Base-by-base conservation (phyloP, 495 filamentous ascomycete species). In the Neurospora sublineolata region DNA sequence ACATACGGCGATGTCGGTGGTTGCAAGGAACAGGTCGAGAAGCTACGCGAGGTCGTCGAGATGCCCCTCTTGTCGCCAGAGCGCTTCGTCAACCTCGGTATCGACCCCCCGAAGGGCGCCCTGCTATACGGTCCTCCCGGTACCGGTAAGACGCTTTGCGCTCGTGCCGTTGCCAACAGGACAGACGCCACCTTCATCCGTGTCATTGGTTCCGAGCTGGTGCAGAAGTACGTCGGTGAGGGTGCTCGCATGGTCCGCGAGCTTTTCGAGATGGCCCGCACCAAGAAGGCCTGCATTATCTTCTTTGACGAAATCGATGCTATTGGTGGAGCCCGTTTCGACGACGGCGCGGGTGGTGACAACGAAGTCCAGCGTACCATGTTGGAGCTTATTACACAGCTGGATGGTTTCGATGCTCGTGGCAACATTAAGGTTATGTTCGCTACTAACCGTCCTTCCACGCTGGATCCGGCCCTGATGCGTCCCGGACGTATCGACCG, bases 391-490 rank as follows among this genome's bases (percentile, higher is more conserved):
- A 99, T 99, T 79, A 99, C 95, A 4, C 95, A 99, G 79, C 86
- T 99, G 72, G 95, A 99, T 81, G 95, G 95, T 71, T 99, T 99
- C 85, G 96, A 99, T 80, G 90, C 93, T 52, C 87, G 95, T 78
- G 95, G 95, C 78, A 99, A 99, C 83, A 99, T 99, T 86, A 99
- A 99, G 82, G 95, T 99, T 83, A 99, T 99, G 95, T 99, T 99
- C 78, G 95, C 95, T 72, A 99, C 95, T 77, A 99, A 99, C 85
- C 87, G 95, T 72, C 95, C 95, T 1, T 97, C 93, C 8, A 99
- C 94, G 16, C 86, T 99, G 60, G 95, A 99, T 77, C 95, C 95
- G 18, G 95, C 95, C 12, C 86, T 99, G 72, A 97, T 99, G 93
- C 88, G 95, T 80, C 95, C 95, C 11, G 95, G 95, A 40, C 94